Conservation (phyloP, 139 green algal genomes). For the Chlamydomonas applanata region DNA sequence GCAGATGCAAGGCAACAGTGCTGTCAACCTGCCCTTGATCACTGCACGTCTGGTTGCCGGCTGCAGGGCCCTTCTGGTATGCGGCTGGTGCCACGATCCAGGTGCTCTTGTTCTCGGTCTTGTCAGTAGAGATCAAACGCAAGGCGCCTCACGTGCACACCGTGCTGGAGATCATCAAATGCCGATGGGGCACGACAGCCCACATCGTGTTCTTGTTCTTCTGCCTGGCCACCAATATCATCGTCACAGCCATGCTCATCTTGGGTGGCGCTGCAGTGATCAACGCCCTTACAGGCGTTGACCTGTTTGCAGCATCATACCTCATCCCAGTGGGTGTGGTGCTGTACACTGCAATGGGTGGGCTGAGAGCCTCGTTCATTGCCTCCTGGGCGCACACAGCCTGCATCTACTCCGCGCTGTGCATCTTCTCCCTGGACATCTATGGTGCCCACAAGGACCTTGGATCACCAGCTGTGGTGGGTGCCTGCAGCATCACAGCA, state of each 20-base stretch:
- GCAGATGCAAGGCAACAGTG: too few species aligned
- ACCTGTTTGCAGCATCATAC: constrained; percentile 59
- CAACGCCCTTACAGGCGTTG: constrained; percentile 69
- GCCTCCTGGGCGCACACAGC: constrained; percentile 73
- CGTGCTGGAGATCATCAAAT: constrained; percentile 71
- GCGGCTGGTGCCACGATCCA: constrained; percentile 84
- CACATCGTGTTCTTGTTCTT: constrained; percentile 88
- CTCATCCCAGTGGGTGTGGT: constrained; percentile 77
- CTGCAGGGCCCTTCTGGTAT: constrained; percentile 81
- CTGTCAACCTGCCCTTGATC: too few species aligned
- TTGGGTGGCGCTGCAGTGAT: constrained; percentile 88
- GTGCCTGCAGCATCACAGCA: too few species aligned
- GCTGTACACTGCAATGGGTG: constrained; percentile 88
- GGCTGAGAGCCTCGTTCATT: constrained; percentile 90
- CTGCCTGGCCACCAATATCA: constrained; percentile 85
- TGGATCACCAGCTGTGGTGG: too few species aligned
- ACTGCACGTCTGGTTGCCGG: too few species aligned
- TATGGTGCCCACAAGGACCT: too few species aligned
- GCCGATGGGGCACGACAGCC: constrained; percentile 65
- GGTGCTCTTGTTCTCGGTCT: constrained; percentile 89
- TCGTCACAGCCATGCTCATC: constrained; percentile 91
- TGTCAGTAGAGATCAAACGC: constrained; percentile 94
- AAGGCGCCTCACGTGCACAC: constrained; percentile 91
- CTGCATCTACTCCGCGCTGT: constrained; percentile 85
- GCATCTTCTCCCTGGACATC: constrained; percentile 59